phyloP scores from a whole-genome alignment of 352 stramenopile genomes.

The Phytophthora palmivora region DNA sequence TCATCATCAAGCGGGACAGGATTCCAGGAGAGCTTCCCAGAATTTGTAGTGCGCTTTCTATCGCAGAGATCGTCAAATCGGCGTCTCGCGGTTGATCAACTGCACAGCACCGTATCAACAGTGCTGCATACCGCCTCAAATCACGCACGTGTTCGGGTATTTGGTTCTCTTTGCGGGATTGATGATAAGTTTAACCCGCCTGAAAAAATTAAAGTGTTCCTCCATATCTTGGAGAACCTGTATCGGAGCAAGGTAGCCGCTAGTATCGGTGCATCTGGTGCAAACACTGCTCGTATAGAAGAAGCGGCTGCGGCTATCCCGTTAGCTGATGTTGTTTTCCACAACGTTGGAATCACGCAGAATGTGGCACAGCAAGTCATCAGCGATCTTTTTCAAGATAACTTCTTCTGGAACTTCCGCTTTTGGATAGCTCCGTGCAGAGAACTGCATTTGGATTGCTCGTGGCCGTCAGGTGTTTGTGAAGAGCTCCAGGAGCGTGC shows the following conservation, averaged over 20 bases:
- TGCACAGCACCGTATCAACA: constrained; percentile 60
- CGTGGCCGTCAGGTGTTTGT: constrained; percentile 56
- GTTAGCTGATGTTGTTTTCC: constrained; percentile 67
- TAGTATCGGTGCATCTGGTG: constrained; percentile 23
- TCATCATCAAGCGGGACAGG: constrained; percentile 18
- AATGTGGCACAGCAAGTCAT: constrained; percentile 64
- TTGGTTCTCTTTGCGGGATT: constrained; percentile 69
- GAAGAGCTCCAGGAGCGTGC: constrained; percentile 72
- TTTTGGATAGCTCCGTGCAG: constrained; percentile 71
- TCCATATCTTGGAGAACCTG: constrained; percentile 71
- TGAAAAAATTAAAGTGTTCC: constrained; percentile 72
- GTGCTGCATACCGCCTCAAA: constrained; percentile 53
- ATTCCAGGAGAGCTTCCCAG: constrained; percentile 68
- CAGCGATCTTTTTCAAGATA: constrained; percentile 71
- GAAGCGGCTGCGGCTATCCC: constrained; percentile 29
- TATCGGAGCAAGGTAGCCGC: constrained; percentile 58
- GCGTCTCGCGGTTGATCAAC: constrained; percentile 60
- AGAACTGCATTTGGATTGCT: constrained; percentile 61
- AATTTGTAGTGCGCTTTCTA: constrained; percentile 73
- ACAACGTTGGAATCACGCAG: constrained; percentile 71
- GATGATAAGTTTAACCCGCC: constrained; percentile 67
- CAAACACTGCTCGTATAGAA: constrained; percentile 33
- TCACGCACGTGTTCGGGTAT: constrained; percentile 64
- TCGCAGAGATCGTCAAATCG: constrained; percentile 55
- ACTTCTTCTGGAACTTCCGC: constrained; percentile 83